A percentile compares a stretch with the other conserved stretches of the same genome.
These are phyloP conservation scores for Teunomyces funiuensis DNA, from an alignment of 805 yeast genomes.

Conservation along the genomic window DNA sequence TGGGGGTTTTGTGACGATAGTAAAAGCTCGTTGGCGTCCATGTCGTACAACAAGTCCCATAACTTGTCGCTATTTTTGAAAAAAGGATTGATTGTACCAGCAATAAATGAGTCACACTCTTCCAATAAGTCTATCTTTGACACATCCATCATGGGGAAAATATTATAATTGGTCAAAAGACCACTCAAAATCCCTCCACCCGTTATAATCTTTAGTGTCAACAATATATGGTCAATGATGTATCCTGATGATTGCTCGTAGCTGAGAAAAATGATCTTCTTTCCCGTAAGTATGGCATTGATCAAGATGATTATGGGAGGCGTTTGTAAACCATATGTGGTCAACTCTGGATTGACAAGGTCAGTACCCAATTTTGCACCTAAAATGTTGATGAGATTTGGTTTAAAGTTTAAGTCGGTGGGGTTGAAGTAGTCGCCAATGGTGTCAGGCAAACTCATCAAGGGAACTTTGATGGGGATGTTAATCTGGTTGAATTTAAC, in stretches of 20 bases:
- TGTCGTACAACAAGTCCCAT: conserved; percentile 64
- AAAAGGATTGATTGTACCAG: conserved; percentile 70
- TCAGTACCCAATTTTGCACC: conserved; percentile 35
- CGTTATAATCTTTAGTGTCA: conserved; percentile 42
- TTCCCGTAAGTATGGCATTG: conserved; percentile 39
- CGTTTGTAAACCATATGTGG: conserved; percentile 53
- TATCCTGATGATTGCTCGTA: conserved; percentile 42
- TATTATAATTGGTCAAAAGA: conserved; percentile 33
- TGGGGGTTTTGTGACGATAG: conserved; percentile 22
- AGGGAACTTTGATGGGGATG: conserved; percentile 46
- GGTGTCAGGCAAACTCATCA: conserved; percentile 40
- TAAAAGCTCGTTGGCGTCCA: conserved; percentile 50
- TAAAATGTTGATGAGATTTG: conserved; percentile 33
- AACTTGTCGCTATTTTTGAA: conserved; percentile 52
- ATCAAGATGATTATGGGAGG: conserved; percentile 43
- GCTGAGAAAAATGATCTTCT: conserved; percentile 38
- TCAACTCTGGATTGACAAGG: conserved; percentile 44
- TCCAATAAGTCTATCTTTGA: conserved; percentile 53
- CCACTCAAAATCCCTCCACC: conserved; percentile 46
- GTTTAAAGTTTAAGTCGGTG: conserved; percentile 43
- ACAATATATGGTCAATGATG: conserved; percentile 41
- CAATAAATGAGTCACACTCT: conserved; percentile 43
- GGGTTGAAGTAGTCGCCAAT: conserved; percentile 47
- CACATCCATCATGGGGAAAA: conserved; percentile 63
- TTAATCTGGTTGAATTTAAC: conserved; percentile 40